A percentile compares a stretch with the other conserved stretches of the same genome.
phyloP scores from a whole-genome alignment of 768 basidiomycete species.

The Suillus discolor region DNA sequence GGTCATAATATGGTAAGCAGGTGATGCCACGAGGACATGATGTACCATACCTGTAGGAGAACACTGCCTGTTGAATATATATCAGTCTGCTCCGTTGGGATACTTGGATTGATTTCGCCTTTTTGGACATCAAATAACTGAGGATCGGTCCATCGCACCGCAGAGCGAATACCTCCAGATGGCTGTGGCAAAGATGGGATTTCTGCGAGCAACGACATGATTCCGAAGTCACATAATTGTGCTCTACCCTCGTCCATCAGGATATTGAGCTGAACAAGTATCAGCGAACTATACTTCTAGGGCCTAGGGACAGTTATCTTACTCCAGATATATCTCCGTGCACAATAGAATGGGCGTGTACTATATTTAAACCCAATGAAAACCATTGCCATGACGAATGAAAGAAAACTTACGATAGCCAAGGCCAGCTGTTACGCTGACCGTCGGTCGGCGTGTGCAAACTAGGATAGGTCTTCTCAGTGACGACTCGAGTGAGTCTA shows the following conservation, averaged over 20 bases:
- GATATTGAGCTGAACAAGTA: conserved; percentile 3
- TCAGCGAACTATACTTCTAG: not conserved
- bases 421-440: too few relatives aligned
- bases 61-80: conserved; percentile 11
- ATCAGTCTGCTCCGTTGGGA: conserved; percentile 2
- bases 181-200: not conserved
- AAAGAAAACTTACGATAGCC: conserved; percentile 6
- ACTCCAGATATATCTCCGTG: conserved; percentile 14
- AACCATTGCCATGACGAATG: not conserved
- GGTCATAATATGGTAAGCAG: not conserved
- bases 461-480: too few relatives aligned
- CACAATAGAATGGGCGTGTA: conserved; percentile 7
- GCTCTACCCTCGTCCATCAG: conserved; percentile 5
- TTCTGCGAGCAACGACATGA: conserved; percentile 6
- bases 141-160: conserved; percentile 11
- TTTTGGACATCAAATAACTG: conserved; percentile 1
- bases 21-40: not conserved
- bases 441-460: too few relatives aligned
- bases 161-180: not conserved
- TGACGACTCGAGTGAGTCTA: too few relatives aligned
- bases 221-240: conserved; percentile 3
- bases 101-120: not conserved
- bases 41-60: conserved; percentile 11
- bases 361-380: not conserved
- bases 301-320: not conserved